These are phyloP conservation scores for Forsythia suspensa DNA, from an alignment of 257 asterid species.

Conservation along the genomic window DNA sequence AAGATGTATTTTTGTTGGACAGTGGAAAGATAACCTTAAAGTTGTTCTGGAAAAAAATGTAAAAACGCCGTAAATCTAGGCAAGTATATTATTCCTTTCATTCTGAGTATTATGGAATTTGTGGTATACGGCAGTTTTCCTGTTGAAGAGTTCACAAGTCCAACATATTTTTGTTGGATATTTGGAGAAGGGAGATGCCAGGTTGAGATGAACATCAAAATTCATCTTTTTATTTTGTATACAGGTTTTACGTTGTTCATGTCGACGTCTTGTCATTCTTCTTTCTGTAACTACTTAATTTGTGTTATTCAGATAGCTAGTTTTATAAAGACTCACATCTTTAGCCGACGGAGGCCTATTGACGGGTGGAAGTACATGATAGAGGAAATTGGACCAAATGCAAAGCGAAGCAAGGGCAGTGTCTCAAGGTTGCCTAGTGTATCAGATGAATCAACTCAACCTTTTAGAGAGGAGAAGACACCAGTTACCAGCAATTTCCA, in stretches of 20 bases:
- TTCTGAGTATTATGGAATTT: neutral
- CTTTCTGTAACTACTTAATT: constrained; percentile 1
- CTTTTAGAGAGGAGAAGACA: constrained; percentile 67
- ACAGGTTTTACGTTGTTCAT: neutral
- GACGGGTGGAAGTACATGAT: constrained; percentile 99
- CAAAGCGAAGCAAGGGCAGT: constrained; percentile 76
- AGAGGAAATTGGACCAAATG: constrained; percentile 89
- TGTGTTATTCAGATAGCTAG: constrained; percentile 74
- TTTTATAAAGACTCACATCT: constrained; percentile 79
- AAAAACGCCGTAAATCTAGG: neutral
- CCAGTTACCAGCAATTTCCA: constrained; percentile 19
- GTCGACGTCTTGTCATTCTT: neutral
- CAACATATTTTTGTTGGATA: neutral
- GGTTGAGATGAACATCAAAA: neutral
- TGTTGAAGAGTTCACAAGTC: neutral
- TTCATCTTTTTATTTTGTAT: neutral
- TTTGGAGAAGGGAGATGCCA: neutral
- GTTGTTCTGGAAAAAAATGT: no score
- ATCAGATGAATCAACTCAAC: constrained; percentile 81
- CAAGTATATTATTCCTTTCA: no score
- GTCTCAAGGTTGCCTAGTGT: constrained; percentile 74
- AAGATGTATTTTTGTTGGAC: no score
- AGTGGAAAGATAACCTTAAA: no score
- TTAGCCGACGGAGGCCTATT: constrained; percentile 71
- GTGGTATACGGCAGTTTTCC: neutral